A percentile compares a stretch with the other conserved stretches of the same genome.
These are phyloP conservation scores for Dysphania ambrosioides DNA, from an alignment of 148 eudicot genomes.

Conservation along the genomic window DNA sequence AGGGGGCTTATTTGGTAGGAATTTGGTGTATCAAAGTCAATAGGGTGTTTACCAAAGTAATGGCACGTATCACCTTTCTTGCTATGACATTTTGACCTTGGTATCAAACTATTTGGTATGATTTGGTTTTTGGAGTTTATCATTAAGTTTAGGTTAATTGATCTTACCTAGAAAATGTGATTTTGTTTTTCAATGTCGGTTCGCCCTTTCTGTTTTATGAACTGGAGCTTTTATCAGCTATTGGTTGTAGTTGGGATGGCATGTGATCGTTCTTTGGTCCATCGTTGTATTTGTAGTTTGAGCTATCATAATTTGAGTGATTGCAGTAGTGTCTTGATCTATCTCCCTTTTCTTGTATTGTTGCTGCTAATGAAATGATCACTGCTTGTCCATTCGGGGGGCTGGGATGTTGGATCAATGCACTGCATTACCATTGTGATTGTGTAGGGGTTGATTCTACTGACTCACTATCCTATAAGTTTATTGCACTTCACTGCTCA, in stretches of 20 bases:
- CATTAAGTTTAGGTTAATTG: no score
- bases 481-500: no score
- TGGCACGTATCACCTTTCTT: slow-evolving; percentile 20
- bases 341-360: neutral
- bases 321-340: no score
- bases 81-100: slow-evolving; percentile 15
- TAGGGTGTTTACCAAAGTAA: slow-evolving; percentile 2
- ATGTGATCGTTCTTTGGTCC: no score
- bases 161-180: no score
- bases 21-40: slow-evolving; percentile 22
- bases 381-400: neutral
- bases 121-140: neutral
- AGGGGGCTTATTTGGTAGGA: slow-evolving; percentile 25
- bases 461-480: no score
- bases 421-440: no score
- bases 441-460: no score
- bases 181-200: no score
- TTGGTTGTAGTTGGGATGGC: neutral
- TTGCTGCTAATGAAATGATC: neutral
- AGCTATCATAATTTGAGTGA: no score
- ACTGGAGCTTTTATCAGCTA: neutral
- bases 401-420: no score
- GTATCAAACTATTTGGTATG: neutral
- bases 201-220: neutral
- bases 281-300: no score